Conservation (phyloP, 768 basidiomycete species). For the Coprinellus aureogranulatus region DNA sequence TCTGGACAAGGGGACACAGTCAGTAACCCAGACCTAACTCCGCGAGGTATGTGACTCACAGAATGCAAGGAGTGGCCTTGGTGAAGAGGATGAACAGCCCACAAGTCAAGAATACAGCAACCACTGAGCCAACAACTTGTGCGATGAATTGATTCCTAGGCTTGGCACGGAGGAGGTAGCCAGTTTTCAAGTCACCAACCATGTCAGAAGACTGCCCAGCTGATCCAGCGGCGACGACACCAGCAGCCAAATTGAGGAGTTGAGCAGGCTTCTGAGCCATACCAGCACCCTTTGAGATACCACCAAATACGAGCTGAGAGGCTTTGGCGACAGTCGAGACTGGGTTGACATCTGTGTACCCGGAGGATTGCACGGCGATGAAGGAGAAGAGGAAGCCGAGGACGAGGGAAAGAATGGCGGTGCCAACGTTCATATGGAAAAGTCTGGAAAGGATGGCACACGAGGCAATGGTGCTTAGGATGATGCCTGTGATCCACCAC, state of each 20-base stretch:
- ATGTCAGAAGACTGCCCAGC: slow-evolving; percentile 61
- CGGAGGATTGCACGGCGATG: slow-evolving; percentile 60
- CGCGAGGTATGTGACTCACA: slow-evolving; percentile 25
- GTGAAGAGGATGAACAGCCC: slow-evolving; percentile 64
- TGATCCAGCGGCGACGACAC: slow-evolving; percentile 53
- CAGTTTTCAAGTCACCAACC: slow-evolving; percentile 69
- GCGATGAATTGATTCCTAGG: slow-evolving; percentile 63
- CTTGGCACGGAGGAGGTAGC: slow-evolving; percentile 63
- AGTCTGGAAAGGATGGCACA: slow-evolving; percentile 52
- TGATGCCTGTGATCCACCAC: slow-evolving; percentile 56
- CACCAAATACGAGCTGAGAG: slow-evolving; percentile 65
- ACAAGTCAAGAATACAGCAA: slow-evolving; percentile 57
- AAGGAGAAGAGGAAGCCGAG: slow-evolving; percentile 67
- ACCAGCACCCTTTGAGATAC: slow-evolving; percentile 49
- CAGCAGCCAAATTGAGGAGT: slow-evolving; percentile 50
- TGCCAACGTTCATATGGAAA: slow-evolving; percentile 58
- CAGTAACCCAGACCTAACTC: not conserved
- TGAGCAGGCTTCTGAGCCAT: slow-evolving; percentile 34
- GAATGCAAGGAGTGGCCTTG: slow-evolving; percentile 60
- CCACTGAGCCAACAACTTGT: slow-evolving; percentile 55
- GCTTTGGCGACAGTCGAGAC: slow-evolving; percentile 61
- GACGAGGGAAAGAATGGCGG: slow-evolving; percentile 54
- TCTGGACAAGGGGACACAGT: slow-evolving; percentile 13
- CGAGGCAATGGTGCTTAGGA: slow-evolving; percentile 46
- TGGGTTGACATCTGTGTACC: slow-evolving; percentile 62